These are phyloP conservation scores for Bauhinia variegata DNA, from an alignment of 306 rosid species.

Conservation along the genomic window DNA sequence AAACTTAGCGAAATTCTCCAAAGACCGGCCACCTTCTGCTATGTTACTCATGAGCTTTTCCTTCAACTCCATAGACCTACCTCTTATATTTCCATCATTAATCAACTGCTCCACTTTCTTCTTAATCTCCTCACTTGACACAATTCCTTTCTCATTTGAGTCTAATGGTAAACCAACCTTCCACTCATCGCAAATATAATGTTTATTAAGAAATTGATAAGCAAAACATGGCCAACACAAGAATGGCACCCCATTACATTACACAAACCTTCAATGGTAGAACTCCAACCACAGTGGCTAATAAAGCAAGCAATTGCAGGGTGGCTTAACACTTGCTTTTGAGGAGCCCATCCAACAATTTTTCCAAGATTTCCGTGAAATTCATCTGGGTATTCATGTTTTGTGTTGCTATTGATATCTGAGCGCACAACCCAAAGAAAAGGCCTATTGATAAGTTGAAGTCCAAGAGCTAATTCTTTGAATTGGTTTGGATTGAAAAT, in stretches of 20 bases:
- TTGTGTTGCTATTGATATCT: too few relatives aligned
- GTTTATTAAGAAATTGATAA: conserved; percentile 28
- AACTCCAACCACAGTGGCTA: conserved; percentile 46
- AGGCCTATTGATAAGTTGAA: neutral
- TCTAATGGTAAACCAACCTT: conserved; percentile 30
- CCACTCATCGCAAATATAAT: neutral
- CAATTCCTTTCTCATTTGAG: conserved; percentile 3
- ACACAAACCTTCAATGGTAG: conserved; percentile 34
- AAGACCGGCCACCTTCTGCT: neutral
- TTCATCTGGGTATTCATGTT: too few relatives aligned
- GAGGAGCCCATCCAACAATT: neutral
- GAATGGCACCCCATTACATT: conserved; percentile 38
- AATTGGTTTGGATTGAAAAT: neutral
- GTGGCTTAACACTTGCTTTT: conserved; percentile 6
- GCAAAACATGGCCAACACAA: conserved; percentile 44
- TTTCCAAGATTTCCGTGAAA: neutral
- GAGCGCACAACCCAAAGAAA: too few relatives aligned
- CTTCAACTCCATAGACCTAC: conserved; percentile 20
- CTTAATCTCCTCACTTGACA: conserved; percentile 29
- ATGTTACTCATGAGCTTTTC: neutral
- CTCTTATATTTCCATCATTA: conserved; percentile 23
- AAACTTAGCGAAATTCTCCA: too few relatives aligned
- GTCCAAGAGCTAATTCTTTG: neutral
- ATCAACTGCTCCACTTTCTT: conserved; percentile 31
- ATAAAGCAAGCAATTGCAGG: conserved; percentile 32